phyloP scores from a whole-genome alignment of 768 basidiomycete species.

The Auriscalpium microsporum region DNA sequence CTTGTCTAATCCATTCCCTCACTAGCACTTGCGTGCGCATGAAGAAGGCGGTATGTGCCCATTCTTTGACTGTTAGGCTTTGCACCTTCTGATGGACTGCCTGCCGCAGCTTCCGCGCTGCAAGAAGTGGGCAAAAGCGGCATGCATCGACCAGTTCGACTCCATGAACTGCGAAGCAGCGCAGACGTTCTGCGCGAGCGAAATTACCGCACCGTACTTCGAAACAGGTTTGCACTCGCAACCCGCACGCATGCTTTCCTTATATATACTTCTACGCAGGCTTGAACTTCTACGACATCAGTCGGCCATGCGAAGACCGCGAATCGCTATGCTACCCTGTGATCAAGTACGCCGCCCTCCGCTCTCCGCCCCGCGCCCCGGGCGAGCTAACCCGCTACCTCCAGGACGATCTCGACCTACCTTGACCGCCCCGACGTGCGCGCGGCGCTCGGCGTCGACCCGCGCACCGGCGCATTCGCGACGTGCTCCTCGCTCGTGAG shows the following conservation, averaged over 20 bases:
- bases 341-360: constrained; percentile 25
- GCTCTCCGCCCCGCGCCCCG: neutral
- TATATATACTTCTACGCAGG: constrained; percentile 24
- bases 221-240: constrained; percentile 21
- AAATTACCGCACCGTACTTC: constrained; percentile 20
- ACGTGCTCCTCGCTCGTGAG: constrained; percentile 36
- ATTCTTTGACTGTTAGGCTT: neutral
- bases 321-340: constrained; percentile 57
- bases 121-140: constrained; percentile 27
- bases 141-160: constrained; percentile 37
- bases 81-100: too few relatives aligned
- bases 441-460: constrained; percentile 52
- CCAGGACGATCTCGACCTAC: constrained; percentile 49
- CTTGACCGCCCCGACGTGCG: constrained; percentile 53
- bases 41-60: constrained; percentile 30
- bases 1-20: too few relatives aligned
- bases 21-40: constrained; percentile 33
- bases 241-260: neutral
- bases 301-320: constrained; percentile 44
- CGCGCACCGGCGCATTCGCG: constrained; percentile 31
- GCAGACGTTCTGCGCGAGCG: constrained; percentile 27
- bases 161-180: constrained; percentile 35
- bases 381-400: neutral
- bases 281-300: constrained; percentile 61
- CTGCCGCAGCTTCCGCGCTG: constrained; percentile 35